Evolutionary conservation across 495 filamentous ascomycete genomes (phyloP).

Genomic region (Tuber indicum): DNA sequence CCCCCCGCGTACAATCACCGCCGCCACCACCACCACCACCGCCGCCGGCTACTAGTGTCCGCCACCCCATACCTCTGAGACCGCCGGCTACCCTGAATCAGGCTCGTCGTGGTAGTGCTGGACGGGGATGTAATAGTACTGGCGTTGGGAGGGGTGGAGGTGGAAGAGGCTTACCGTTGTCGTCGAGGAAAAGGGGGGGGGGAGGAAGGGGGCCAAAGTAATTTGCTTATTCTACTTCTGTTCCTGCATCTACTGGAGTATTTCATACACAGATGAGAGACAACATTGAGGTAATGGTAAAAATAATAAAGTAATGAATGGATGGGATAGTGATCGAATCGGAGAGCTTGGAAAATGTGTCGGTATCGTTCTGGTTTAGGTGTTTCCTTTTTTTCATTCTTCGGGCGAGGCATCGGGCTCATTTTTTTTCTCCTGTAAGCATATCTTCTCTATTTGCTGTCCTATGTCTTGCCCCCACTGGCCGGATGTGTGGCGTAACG

Average conservation of each 20-base stretch:
- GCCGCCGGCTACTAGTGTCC: neutral
- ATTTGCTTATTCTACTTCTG: neutral
- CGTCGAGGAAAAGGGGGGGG: slow-evolving; percentile 19
- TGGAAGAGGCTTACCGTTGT: slow-evolving; percentile 10
- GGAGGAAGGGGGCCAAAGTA: slow-evolving; percentile 12
- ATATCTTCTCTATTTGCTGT: neutral
- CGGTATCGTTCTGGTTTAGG: neutral
- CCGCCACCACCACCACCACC: slow-evolving; percentile 8
- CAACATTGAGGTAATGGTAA: neutral
- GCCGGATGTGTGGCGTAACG: neutral
- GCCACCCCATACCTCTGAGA: slow-evolving; percentile 9
- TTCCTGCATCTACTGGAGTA: neutral
- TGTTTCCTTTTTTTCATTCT: neutral
- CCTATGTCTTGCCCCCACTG: neutral
- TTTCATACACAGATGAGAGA: neutral
- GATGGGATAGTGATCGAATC: neutral
- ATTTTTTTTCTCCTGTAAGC: neutral
- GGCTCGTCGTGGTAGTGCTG: slow-evolving; percentile 7
- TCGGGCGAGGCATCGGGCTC: neutral
- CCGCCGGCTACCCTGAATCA: slow-evolving; percentile 15
- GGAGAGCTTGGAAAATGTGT: neutral
- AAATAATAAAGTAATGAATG: neutral
- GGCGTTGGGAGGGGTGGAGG: slow-evolving; percentile 18
- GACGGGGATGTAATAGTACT: neutral
- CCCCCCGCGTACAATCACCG: neutral